phyloP scores from a whole-genome alignment of 2,329 filamentous ascomycete species.

The Nemania sp. region DNA sequence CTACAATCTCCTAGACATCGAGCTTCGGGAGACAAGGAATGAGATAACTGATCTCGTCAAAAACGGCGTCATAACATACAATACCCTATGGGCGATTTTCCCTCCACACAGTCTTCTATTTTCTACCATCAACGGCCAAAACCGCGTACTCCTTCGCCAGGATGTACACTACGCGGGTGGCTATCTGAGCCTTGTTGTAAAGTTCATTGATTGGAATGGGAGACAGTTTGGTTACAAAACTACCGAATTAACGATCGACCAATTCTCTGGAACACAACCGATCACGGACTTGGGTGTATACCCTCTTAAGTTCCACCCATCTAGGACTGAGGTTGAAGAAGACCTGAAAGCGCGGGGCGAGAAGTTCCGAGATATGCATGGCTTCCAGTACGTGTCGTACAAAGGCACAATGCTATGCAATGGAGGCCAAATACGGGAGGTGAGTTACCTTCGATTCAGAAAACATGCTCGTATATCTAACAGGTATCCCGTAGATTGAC shows the following conservation, averaged over 20 bases:
- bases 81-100: not conserved
- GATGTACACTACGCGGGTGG: not conserved
- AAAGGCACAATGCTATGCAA: not conserved
- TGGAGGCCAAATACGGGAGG: not conserved
- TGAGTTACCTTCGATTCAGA: not conserved
- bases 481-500: not conserved
- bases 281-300: not conserved
- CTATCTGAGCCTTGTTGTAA: not conserved
- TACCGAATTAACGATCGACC: not conserved
- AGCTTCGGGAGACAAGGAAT: not conserved
- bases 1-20: not conserved
- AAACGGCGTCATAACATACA: not conserved
- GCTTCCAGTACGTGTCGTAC: not conserved
- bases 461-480: too few relatives aligned
- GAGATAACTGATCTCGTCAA: not conserved
- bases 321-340: not conserved
- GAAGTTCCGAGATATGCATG: not conserved
- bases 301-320: not conserved
- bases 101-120: not conserved
- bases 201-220: constrained; percentile 3
- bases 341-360: not conserved
- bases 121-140: not conserved
- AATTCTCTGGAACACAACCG: not conserved
- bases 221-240: not conserved
- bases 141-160: not conserved